Evolutionary conservation across 352 stramenopile species (phyloP).

Genomic region (Globisporangium middletonii): DNA sequence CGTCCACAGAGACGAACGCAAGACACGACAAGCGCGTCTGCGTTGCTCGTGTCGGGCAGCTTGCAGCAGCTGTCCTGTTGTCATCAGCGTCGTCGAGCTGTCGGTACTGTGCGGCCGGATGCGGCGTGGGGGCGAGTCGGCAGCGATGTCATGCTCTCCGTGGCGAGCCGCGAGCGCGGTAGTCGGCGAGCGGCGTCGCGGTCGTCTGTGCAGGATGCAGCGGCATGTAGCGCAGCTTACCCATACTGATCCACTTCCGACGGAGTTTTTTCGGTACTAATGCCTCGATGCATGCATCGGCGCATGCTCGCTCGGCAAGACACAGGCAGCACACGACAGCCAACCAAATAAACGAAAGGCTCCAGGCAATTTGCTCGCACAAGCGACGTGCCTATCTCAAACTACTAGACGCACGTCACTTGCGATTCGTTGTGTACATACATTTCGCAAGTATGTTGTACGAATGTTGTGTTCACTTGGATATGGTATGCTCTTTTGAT

Average conservation of each 20-base stretch:
- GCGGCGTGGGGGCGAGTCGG: constrained; percentile 1
- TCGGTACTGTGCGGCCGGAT: background rate
- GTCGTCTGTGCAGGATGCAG: background rate
- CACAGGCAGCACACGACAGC: constrained; percentile 24
- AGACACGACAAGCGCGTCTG: no score
- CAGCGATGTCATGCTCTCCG: constrained; percentile 25
- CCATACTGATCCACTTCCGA: constrained; percentile 65
- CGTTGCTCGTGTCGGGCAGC: no score
- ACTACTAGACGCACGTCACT: background rate
- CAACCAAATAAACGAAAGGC: constrained; percentile 23
- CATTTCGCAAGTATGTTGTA: no score
- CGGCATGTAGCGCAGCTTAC: constrained; percentile 31
- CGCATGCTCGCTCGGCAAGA: background rate
- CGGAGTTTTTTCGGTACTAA: constrained; percentile 83
- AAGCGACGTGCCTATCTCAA: background rate
- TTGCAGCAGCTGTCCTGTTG: no score
- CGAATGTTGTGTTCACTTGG: no score
- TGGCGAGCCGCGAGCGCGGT: constrained; percentile 24
- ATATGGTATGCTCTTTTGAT: no score
- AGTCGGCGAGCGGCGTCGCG: constrained; percentile 16
- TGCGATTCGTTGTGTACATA: background rate
- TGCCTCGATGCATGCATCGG: background rate
- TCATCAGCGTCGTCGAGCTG: background rate
- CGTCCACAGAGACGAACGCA: no score
- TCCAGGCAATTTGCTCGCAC: background rate